These are phyloP conservation scores for Martiniozyma abietophila DNA, from an alignment of 805 yeast genomes.

Conservation along the genomic window DNA sequence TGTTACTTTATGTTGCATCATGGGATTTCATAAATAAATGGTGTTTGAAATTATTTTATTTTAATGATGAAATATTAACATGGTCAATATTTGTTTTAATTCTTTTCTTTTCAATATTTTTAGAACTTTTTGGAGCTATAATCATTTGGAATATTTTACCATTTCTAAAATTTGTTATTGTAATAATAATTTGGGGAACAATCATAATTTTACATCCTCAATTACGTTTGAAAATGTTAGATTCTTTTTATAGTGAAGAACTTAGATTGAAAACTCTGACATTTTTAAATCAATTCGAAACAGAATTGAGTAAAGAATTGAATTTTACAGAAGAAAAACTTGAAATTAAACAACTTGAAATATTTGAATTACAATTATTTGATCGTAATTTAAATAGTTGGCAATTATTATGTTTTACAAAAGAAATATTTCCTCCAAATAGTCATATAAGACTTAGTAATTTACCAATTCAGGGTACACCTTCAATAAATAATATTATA, in stretches of 20 bases:
- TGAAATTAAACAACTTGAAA: slow-evolving; percentile 46
- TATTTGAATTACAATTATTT: slow-evolving; percentile 57
- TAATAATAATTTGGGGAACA: slow-evolving; percentile 42
- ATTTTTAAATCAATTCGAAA: slow-evolving; percentile 41
- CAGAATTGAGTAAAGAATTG: slow-evolving; percentile 30
- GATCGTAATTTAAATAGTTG: slow-evolving; percentile 44
- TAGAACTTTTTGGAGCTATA: slow-evolving; percentile 24
- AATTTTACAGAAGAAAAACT: slow-evolving; percentile 24
- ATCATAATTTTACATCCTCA: slow-evolving; percentile 43
- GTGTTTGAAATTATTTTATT: slow-evolving; percentile 51
- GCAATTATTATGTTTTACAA: slow-evolving; percentile 52
- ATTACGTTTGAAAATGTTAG: slow-evolving; percentile 37
- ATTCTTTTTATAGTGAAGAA: slow-evolving; percentile 50
- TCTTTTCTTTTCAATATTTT: slow-evolving; percentile 10
- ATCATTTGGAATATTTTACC: slow-evolving; percentile 18
- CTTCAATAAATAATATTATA: slow-evolving; percentile 30
- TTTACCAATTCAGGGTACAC: slow-evolving; percentile 21
- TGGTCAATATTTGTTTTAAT: slow-evolving; percentile 36
- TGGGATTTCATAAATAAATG: slow-evolving; percentile 49
- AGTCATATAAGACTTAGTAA: slow-evolving; percentile 29
- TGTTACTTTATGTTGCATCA: slow-evolving; percentile 50
- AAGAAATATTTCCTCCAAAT: slow-evolving; percentile 44
- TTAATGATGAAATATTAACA: slow-evolving; percentile 53
- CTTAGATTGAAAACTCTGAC: slow-evolving; percentile 45
- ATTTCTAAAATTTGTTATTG: slow-evolving; percentile 23